Conservation (phyloP, 495 filamentous ascomycete species). For the Hypoxylon fuscum region DNA sequence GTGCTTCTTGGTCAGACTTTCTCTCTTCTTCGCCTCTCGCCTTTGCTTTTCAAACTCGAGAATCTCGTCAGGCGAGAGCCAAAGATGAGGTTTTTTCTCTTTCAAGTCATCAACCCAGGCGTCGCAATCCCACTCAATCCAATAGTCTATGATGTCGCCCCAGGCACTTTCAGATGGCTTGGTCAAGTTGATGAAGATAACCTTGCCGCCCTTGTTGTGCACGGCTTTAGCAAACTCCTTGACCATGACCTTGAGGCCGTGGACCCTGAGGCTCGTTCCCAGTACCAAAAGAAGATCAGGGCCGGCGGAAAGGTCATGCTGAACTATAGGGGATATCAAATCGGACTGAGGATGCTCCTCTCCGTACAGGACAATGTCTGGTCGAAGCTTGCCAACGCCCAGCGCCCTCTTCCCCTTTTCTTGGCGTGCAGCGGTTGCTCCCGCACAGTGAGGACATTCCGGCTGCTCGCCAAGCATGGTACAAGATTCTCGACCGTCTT, state of each 20-base stretch:
- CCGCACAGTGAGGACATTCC: slow-evolving; percentile 67
- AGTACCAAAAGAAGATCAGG: slow-evolving; percentile 73
- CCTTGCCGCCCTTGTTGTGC: slow-evolving; percentile 68
- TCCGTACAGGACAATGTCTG: slow-evolving; percentile 75
- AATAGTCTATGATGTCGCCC: slow-evolving; percentile 73
- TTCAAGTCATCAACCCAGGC: slow-evolving; percentile 71
- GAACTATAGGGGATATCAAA: slow-evolving; percentile 66
- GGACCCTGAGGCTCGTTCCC: slow-evolving; percentile 73
- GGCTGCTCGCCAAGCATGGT: slow-evolving; percentile 68
- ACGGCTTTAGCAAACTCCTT: slow-evolving; percentile 76
- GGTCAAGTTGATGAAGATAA: slow-evolving; percentile 74
- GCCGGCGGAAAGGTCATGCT: slow-evolving; percentile 67
- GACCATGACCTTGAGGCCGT: slow-evolving; percentile 72
- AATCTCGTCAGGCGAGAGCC: slow-evolving; percentile 56
- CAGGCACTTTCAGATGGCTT: slow-evolving; percentile 73
- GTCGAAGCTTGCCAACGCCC: slow-evolving; percentile 68
- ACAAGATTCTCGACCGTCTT: slow-evolving; percentile 54
- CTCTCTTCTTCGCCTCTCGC: slow-evolving; percentile 43
- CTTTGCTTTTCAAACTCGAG: slow-evolving; percentile 47
- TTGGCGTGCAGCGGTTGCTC: slow-evolving; percentile 63
- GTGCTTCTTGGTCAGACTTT: slow-evolving; percentile 37
- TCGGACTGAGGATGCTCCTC: slow-evolving; percentile 75
- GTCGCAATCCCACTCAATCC: slow-evolving; percentile 77
- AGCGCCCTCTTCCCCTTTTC: slow-evolving; percentile 70
- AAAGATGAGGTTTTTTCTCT: slow-evolving; percentile 62